Evolutionary conservation across 2,329 filamentous ascomycete genomes (phyloP), one percentile per base, ranked within the genome.

Genomic region (Botrytis paeoniae): DNA sequence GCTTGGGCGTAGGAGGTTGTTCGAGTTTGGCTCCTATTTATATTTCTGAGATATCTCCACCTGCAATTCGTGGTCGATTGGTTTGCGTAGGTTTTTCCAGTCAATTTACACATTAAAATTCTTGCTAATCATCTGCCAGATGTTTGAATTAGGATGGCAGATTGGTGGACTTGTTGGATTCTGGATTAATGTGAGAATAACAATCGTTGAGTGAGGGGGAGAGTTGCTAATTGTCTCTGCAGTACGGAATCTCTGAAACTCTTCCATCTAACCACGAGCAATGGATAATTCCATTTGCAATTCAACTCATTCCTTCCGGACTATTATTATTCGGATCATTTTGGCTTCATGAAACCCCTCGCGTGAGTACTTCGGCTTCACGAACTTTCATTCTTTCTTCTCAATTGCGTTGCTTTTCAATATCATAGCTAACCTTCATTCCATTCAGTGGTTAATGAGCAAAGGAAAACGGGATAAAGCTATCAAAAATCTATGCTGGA

Each of bases 131-230:
- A 5, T 2, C 4, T 68, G 2, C 1, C 7, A 68, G 64, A 86
- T 92, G 71, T 92, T 91, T 80, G 89, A 92, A 79, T 84, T 92
- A 1, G 87, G 88, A 37, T 91, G 88, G 81, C 89, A 91, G 81
- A 84, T 87, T 80, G 89, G 91, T 81, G 85, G 89, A 74, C 80
- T 90, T 1, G 87, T 90, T 41, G 89, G 89, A 41, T 90, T 89
- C 81, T 90, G 88, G 88, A 89, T 89, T 81, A 89, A 89, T 81
- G 73, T 83, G 76, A 76, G 79, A n/a, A 78, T 25, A 62, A 71
- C 57, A 22, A 43, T 32, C 16, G 84, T 3, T 16, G 83, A 81
- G 18, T 83, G 84, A 73, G 80, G 16, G 20, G 35, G 65, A 22
- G 25, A 35, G 8, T 14, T 22, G 29, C 62, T 64, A 35, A 64